Conservation (phyloP, 73 alveolate species). For the Effrenium voratum region DNA sequence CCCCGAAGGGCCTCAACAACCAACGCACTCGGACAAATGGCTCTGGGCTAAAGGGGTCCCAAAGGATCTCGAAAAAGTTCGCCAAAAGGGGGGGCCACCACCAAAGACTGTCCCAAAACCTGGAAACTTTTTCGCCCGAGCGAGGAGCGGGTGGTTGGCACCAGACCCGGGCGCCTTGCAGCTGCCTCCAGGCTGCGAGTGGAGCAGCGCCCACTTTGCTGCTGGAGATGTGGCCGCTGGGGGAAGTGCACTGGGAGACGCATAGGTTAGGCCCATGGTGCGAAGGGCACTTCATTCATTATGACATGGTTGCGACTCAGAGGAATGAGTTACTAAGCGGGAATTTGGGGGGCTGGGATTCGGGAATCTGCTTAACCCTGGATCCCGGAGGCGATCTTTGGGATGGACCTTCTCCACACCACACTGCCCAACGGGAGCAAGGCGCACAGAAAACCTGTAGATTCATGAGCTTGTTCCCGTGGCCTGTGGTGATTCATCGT, state of each 20-base stretch:
- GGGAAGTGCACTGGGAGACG: not conserved
- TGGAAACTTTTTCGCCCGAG: too few relatives aligned
- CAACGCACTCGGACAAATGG: too few relatives aligned
- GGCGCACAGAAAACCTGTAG: too few relatives aligned
- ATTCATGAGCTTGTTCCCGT: too few relatives aligned
- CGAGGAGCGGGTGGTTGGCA: conserved; percentile 57
- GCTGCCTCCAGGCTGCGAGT: conserved; percentile 19
- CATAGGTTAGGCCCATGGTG: not conserved
- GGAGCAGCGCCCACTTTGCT: conserved; percentile 26
- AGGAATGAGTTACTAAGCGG: not conserved
- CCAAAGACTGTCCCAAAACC: too few relatives aligned
- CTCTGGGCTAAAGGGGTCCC: too few relatives aligned
- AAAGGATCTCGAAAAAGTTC: too few relatives aligned
- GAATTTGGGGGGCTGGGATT: not conserved
- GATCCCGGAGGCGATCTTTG: conserved; percentile 27
- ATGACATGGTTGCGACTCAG: not conserved
- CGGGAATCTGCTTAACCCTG: not conserved
- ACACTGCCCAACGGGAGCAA: conserved; percentile 52
- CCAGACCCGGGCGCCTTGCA: conserved; percentile 36
- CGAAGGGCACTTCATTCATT: too few relatives aligned
- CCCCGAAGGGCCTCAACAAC: too few relatives aligned
- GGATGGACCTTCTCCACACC: conserved; percentile 75
- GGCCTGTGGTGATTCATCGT: too few relatives aligned
- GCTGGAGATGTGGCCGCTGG: conserved; percentile 20
- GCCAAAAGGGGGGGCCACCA: too few relatives aligned